Percentiles rank a stretch among this genome's conserved stretches.
These are phyloP conservation scores for Hysterangium stoloniferum DNA, from an alignment of 768 basidiomycete species.

Conservation along the genomic window DNA sequence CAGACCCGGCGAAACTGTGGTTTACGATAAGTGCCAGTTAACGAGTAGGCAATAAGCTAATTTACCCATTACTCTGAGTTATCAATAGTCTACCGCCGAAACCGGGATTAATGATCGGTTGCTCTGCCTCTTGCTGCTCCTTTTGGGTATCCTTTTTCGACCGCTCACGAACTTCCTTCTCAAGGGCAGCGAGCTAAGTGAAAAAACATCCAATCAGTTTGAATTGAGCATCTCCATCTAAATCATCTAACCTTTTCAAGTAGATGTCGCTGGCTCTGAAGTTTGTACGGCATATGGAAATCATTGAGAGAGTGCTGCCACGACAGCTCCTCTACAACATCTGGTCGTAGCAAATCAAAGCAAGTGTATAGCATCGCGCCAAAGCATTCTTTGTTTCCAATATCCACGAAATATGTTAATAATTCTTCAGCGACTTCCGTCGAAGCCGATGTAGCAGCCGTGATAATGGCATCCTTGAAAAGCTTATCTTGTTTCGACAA, in stretches of 20 bases:
- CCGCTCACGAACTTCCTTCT: conserved; percentile 85
- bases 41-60: conserved; percentile 2
- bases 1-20: conserved; percentile 53
- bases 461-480: conserved; percentile 94
- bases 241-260: conserved; percentile 54
- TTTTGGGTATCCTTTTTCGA: conserved; percentile 82
- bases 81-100: conserved; percentile 54
- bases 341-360: conserved; percentile 91
- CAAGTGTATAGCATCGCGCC: conserved; percentile 84
- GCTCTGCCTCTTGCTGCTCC: conserved; percentile 81
- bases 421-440: conserved; percentile 92
- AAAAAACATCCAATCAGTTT: conserved; percentile 12
- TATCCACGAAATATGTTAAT: conserved; percentile 93
- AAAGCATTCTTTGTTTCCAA: conserved; percentile 98
- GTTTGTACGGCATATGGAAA: conserved; percentile 95
- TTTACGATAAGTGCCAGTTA: conserved; percentile 1
- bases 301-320: conserved; percentile 97
- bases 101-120: conserved; percentile 84
- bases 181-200: conserved; percentile 61
- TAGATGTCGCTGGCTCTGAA: conserved; percentile 77
- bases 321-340: conserved; percentile 88
- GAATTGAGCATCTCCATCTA: not conserved
- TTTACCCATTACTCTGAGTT: conserved; percentile 65
- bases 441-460: conserved; percentile 77
- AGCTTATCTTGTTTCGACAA: conserved; percentile 94